A percentile compares a stretch with the other conserved stretches of the same genome.
Evolutionary conservation across 2,329 filamentous ascomycete genomes (phyloP).

Genomic region (Herpomyces periplanetae): DNA sequence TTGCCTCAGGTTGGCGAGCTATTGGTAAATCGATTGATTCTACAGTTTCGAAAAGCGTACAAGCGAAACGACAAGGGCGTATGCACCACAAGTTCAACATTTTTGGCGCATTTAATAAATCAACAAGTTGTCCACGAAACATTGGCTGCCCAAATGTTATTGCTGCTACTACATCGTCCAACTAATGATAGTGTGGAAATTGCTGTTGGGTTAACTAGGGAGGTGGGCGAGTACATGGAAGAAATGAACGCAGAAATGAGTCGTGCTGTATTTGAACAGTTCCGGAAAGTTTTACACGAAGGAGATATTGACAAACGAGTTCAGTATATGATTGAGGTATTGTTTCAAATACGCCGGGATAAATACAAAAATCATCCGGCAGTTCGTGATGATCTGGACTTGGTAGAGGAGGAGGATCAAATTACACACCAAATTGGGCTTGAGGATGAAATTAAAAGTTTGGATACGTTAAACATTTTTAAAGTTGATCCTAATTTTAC

Average conservation of each 20-base stretch:
- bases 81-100: slow-evolving; percentile 63
- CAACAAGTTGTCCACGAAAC: slow-evolving; percentile 85
- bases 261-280: slow-evolving; percentile 70
- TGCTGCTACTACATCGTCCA: slow-evolving; percentile 70
- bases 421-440: slow-evolving; percentile 49
- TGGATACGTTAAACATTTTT: slow-evolving; percentile 76
- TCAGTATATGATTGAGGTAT: slow-evolving; percentile 96
- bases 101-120: slow-evolving; percentile 78
- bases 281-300: slow-evolving; percentile 75
- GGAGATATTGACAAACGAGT: slow-evolving; percentile 86
- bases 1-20: slow-evolving; percentile 75
- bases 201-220: slow-evolving; percentile 60
- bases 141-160: slow-evolving; percentile 56
- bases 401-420: slow-evolving; percentile 91
- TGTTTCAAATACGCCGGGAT: slow-evolving; percentile 86
- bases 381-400: slow-evolving; percentile 58
- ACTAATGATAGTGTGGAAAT: slow-evolving; percentile 95
- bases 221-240: slow-evolving; percentile 71
- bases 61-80: slow-evolving; percentile 89
- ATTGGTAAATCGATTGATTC: slow-evolving; percentile 39
- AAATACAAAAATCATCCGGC: slow-evolving; percentile 80
- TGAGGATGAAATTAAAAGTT: slow-evolving; percentile 43
- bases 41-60: slow-evolving; percentile 83
- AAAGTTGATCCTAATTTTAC: slow-evolving; percentile 71
- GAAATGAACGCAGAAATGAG: slow-evolving; percentile 74